A percentile compares a stretch with the other conserved stretches of the same genome.
Evolutionary conservation across 176 grass and related monocot genomes (phyloP).

Genomic region (Puccinellia tenuiflora): DNA sequence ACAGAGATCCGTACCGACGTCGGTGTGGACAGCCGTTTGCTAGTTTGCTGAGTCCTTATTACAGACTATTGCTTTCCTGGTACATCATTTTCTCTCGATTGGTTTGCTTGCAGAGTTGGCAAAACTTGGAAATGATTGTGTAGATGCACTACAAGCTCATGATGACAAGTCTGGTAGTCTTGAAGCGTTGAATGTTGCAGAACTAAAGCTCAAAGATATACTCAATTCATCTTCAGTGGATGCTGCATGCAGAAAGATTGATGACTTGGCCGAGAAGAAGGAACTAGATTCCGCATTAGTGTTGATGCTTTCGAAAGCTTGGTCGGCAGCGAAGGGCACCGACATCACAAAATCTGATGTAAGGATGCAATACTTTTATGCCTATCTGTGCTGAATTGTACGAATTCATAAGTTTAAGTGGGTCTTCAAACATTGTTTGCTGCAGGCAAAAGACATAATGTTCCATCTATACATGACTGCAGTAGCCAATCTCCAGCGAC

Average conservation of each 20-base stretch:
- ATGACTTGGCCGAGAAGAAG: conserved; percentile 84
- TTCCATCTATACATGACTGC: conserved; percentile 4
- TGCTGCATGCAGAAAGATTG: conserved; percentile 75
- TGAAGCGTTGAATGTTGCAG: conserved; percentile 59
- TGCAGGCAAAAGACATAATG: conserved; percentile 69
- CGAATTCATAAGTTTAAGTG: neutral
- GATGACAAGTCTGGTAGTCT: conserved; percentile 61
- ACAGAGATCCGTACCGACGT: neutral
- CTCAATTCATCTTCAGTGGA: conserved; percentile 64
- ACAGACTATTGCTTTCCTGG: neutral
- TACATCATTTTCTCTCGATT: neutral
- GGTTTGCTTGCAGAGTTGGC: conserved; percentile 57
- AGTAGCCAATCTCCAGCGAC: neutral
- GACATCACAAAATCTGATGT: conserved; percentile 80
- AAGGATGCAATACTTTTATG: conserved; percentile 1
- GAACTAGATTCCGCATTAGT: conserved; percentile 68
- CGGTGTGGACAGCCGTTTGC: neutral
- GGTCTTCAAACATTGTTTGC: neutral
- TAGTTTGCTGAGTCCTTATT: neutral
- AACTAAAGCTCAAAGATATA: conserved; percentile 82
- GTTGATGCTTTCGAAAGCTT: conserved; percentile 76
- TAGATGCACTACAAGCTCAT: conserved; percentile 73
- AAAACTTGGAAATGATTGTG: conserved; percentile 70
- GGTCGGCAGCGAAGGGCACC: conserved; percentile 83
- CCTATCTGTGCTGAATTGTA: neutral